Conservation (phyloP, 352 stramenopile species). For the Globisporangium cylindrosporum region DNA sequence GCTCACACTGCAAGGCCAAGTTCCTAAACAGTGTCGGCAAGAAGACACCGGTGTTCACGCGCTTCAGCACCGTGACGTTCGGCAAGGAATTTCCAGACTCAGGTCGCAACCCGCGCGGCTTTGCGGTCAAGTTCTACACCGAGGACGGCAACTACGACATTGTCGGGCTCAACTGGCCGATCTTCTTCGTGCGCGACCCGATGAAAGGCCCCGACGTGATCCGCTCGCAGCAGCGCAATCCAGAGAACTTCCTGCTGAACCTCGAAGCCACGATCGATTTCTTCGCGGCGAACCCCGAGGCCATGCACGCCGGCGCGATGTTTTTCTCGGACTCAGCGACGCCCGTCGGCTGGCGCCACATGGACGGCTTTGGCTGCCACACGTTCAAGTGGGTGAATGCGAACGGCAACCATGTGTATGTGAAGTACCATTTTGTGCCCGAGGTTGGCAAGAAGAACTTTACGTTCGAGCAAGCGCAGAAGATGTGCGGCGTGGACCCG, state of each 20-base stretch:
- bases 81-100: slow-evolving; percentile 77
- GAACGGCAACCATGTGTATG: slow-evolving; percentile 68
- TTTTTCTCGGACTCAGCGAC: slow-evolving; percentile 88
- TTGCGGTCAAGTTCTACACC: slow-evolving; percentile 93
- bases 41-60: slow-evolving; percentile 73
- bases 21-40: slow-evolving; percentile 76
- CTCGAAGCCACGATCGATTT: slow-evolving; percentile 90
- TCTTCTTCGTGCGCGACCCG: slow-evolving; percentile 92
- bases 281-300: slow-evolving; percentile 83
- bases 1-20: slow-evolving; percentile 64
- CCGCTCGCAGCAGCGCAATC: slow-evolving; percentile 90
- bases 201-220: slow-evolving; percentile 91
- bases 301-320: slow-evolving; percentile 83
- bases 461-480: slow-evolving; percentile 62
- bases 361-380: slow-evolving; percentile 91
- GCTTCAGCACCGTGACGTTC: slow-evolving; percentile 73
- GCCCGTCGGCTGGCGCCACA: slow-evolving; percentile 84
- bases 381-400: slow-evolving; percentile 91
- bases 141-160: slow-evolving; percentile 93
- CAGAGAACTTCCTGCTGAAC: slow-evolving; percentile 79
- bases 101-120: slow-evolving; percentile 83
- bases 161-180: slow-evolving; percentile 92
- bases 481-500: slow-evolving; percentile 67
- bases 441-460: slow-evolving; percentile 89
- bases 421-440: slow-evolving; percentile 94